Evolutionary conservation across 2,329 filamentous ascomycete genomes (phyloP).

Genomic region (Penicillium sp.): DNA sequence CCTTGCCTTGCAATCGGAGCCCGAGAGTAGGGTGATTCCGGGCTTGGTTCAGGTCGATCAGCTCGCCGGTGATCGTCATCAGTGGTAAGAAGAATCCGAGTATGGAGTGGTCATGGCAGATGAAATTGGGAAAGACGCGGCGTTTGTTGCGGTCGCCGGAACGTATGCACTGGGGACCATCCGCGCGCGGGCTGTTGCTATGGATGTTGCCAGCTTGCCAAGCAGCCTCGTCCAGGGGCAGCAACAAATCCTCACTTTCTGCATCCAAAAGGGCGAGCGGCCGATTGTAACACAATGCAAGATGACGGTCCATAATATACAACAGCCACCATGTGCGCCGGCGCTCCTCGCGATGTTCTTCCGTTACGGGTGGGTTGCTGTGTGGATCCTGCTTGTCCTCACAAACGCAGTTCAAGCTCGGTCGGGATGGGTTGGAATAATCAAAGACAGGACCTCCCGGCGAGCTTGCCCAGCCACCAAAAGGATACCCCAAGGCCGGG

Average conservation of each 20-base stretch:
- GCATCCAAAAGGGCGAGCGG: constrained; percentile 84
- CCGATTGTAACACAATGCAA: constrained; percentile 89
- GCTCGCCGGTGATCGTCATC: constrained; percentile 90
- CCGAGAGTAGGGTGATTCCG: constrained; percentile 86
- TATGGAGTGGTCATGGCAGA: constrained; percentile 84
- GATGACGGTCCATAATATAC: constrained; percentile 86
- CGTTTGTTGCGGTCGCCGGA: constrained; percentile 47
- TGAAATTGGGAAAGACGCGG: constrained; percentile 72
- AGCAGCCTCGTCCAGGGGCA: constrained; percentile 82
- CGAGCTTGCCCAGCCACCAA: constrained; percentile 48
- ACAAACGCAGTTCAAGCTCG: constrained; percentile 40
- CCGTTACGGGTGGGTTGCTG: constrained; percentile 51
- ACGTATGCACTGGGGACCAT: constrained; percentile 38
- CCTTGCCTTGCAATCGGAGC: constrained; percentile 67
- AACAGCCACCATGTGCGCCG: constrained; percentile 92
- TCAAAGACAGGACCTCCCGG: constrained; percentile 50
- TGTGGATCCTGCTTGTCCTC: constrained; percentile 28
- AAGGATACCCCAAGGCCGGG: constrained; percentile 34
- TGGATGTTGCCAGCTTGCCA: constrained; percentile 85
- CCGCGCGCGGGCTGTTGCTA: constrained; percentile 48
- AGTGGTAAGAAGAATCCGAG: constrained; percentile 92
- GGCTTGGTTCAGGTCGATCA: constrained; percentile 86
- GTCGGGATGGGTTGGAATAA: constrained; percentile 40
- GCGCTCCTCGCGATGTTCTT: constrained; percentile 87
- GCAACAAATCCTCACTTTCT: constrained; percentile 79